Evolutionary conservation across 2,329 filamentous ascomycete genomes (phyloP).

Genomic region (Helotiales sp.): DNA sequence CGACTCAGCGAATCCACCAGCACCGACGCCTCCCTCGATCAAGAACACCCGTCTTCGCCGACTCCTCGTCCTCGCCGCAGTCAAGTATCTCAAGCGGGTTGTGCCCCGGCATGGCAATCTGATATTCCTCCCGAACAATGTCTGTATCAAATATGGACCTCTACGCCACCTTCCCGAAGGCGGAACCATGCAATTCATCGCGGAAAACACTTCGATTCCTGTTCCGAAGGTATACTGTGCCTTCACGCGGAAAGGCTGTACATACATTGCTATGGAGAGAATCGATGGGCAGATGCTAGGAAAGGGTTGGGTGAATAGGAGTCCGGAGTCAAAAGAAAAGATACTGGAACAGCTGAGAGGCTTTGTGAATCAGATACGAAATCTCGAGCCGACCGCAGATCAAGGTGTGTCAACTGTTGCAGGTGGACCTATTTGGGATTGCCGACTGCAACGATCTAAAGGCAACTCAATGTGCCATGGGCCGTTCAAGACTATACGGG

Average conservation of each 20-base stretch:
- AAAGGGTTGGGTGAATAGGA: constrained; percentile 37
- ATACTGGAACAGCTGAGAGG: constrained; percentile 43
- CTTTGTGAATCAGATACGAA: constrained; percentile 27
- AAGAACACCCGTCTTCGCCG: no score
- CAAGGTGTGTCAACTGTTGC: neutral
- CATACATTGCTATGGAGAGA: constrained; percentile 49
- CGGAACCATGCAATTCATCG: constrained; percentile 44
- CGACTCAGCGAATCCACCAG: no score
- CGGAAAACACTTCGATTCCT: constrained; percentile 45
- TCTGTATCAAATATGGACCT: no score
- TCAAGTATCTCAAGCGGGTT: no score
- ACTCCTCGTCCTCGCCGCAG: no score
- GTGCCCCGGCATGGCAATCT: no score
- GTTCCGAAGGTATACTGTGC: constrained; percentile 46
- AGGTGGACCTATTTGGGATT: constrained; percentile 7
- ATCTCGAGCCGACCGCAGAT: neutral
- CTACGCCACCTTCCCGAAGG: constrained; percentile 42
- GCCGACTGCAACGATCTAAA: neutral
- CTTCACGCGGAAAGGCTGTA: constrained; percentile 40
- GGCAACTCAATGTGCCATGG: neutral
- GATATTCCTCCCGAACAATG: no score
- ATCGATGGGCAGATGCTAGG: constrained; percentile 45
- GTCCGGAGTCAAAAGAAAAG: constrained; percentile 38
- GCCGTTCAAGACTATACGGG: constrained; percentile 11
- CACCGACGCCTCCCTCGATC: no score